Conservation (phyloP, 768 basidiomycete genomes). For the Boletellus ananas region DNA sequence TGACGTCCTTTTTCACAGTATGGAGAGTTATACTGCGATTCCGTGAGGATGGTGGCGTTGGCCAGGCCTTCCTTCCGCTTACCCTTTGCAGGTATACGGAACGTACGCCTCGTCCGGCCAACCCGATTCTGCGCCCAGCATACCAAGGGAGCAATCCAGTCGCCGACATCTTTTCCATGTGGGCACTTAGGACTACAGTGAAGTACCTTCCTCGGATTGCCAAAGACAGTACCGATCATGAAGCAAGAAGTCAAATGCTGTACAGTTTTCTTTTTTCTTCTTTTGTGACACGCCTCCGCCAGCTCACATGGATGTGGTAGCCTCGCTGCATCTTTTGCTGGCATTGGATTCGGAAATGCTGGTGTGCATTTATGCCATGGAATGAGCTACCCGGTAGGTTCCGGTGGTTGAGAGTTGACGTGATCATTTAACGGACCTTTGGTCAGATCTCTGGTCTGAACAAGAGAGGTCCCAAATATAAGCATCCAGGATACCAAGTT, state of each 20-base stretch:
- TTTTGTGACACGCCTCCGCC: neutral
- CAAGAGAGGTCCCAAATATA: slow-evolving; percentile 89
- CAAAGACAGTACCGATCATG: slow-evolving; percentile 70
- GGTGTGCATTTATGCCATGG: slow-evolving; percentile 90
- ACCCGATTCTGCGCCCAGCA: slow-evolving; percentile 87
- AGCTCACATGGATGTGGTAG: slow-evolving; percentile 35
- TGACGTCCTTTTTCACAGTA: slow-evolving; percentile 93
- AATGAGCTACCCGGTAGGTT: slow-evolving; percentile 78
- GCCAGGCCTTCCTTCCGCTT: slow-evolving; percentile 2
- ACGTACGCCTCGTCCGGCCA: slow-evolving; percentile 82
- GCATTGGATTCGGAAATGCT: slow-evolving; percentile 93
- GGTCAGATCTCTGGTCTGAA: slow-evolving; percentile 86
- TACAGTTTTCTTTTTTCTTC: slow-evolving; percentile 32
- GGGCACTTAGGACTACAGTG: slow-evolving; percentile 88
- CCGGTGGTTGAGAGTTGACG: neutral
- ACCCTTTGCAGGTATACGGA: slow-evolving; percentile 67
- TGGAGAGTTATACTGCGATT: slow-evolving; percentile 93
- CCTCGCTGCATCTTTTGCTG: slow-evolving; percentile 89
- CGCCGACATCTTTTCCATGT: slow-evolving; percentile 92
- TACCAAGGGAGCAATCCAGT: slow-evolving; percentile 94
- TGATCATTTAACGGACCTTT: neutral
- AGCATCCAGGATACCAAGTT: slow-evolving; percentile 86
- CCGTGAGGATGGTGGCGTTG: slow-evolving; percentile 49
- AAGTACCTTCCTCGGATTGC: slow-evolving; percentile 86
- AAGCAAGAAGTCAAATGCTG: slow-evolving; percentile 92